Base-by-base conservation (phyloP, 495 filamentous ascomycete species). In the Monascus purpureus region DNA sequence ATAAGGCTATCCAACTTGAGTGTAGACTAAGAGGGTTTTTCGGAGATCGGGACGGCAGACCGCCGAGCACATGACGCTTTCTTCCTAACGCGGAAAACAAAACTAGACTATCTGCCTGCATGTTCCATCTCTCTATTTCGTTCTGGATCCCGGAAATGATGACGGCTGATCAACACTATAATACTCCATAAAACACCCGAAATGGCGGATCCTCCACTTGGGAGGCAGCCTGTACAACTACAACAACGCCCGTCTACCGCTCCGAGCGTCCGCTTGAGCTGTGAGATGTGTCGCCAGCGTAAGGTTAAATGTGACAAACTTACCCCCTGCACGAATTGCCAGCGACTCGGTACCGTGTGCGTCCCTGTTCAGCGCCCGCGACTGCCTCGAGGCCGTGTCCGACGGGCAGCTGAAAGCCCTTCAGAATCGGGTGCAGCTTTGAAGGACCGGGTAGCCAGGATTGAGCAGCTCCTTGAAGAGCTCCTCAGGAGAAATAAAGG, bases 241-340 rank as follows among this genome's bases (percentile, higher is more conserved):
- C 32, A 29, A 23, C 13, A 17, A n/a, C 6, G 29, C 12, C 8
- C 6, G 12, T 39, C 46, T 0, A 45, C 43, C 3, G 47, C 43
- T 3, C 48, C 44, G 15, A 34, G 32, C 17, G 50, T 57, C n/a
- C 45, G 51, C 2, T 36, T 59, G 2, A 57, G 43, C 29, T 59
- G 55, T 25, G 53, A 55, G 26, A 42, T 36, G 50, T 90, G 82
- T 45, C 72, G 79, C 17, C 69, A 74, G 24, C 72, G 82, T 28
- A 90, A 90, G 55, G 66, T 84, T 29, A 80, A 80, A 49, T 90
- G 82, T 55, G 75, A 81, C 57, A 86, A 82, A 54, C 56, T 56
- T 13, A 65, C 71, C 33, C 80, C 81, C 27, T 88, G 82, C 44
- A 65, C 61, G 36, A 82, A 80, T 49, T 86, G 82, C 49, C 46